Conservation (phyloP, 495 filamentous ascomycete species). For the Podospora australis region DNA sequence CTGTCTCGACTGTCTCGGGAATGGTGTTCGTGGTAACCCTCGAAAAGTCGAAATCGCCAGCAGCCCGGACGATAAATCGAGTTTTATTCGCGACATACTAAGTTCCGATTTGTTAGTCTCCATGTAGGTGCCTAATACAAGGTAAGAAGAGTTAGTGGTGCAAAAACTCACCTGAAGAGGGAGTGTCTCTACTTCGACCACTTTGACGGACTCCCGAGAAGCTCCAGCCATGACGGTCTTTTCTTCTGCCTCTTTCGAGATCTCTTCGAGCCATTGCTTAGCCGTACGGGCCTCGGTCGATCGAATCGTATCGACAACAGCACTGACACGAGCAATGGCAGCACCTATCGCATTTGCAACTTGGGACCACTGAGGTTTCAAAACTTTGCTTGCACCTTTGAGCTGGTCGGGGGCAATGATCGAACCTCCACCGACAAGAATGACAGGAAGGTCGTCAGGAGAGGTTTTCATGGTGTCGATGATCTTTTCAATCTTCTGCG, state of each 20-base stretch:
- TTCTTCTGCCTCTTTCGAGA: conserved; percentile 23
- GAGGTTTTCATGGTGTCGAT: conserved; percentile 47
- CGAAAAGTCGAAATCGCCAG: conserved; percentile 45
- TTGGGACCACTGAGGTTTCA: conserved; percentile 29
- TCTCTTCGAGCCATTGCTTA: conserved; percentile 25
- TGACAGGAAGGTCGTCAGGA: conserved; percentile 36
- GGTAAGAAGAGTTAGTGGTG: no score
- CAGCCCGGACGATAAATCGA: conserved; percentile 44
- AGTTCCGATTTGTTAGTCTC: background rate
- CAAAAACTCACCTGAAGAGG: conserved; percentile 17
- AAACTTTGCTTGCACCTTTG: conserved; percentile 27
- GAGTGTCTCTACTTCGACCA: conserved; percentile 21
- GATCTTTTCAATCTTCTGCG: conserved; percentile 35
- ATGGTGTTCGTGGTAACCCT: conserved; percentile 24
- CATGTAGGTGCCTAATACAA: background rate
- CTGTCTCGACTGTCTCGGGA: conserved; percentile 13
- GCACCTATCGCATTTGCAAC: conserved; percentile 55
- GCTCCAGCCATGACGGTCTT: conserved; percentile 40
- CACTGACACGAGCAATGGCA: conserved; percentile 47
- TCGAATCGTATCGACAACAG: conserved; percentile 35
- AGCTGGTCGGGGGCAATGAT: conserved; percentile 30
- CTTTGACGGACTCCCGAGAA: conserved; percentile 16
- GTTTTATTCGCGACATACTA: conserved; percentile 48
- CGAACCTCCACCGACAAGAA: conserved; percentile 40
- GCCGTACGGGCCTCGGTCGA: conserved; percentile 24